phyloP scores from a whole-genome alignment of 177 flowering plant species.

The Telopea speciosissima region DNA sequence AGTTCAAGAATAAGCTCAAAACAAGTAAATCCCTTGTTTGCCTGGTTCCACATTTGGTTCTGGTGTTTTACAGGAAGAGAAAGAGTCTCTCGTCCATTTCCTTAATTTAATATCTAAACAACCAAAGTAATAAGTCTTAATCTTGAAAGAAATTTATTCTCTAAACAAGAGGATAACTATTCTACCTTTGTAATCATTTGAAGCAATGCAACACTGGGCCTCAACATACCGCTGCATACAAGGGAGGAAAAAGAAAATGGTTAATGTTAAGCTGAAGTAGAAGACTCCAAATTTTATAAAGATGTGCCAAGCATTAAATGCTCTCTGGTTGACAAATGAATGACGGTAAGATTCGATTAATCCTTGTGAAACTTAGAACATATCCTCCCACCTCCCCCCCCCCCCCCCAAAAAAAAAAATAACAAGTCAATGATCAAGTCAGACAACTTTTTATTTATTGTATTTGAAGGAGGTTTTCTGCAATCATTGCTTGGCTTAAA shows the following conservation, averaged over 20 bases:
- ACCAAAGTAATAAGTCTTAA: too few relatives aligned
- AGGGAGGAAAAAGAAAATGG: constrained; percentile 9
- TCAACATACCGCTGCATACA: constrained; percentile 87
- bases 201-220: constrained; percentile 89
- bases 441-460: neutral
- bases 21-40: too few relatives aligned
- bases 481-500: too few relatives aligned
- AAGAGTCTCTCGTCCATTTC: too few relatives aligned
- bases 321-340: neutral
- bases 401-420: too few relatives aligned
- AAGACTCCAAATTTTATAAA: neutral
- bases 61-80: too few relatives aligned
- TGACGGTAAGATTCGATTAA: too few relatives aligned
- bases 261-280: neutral
- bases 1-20: too few relatives aligned
- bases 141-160: neutral
- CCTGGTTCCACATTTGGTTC: too few relatives aligned
- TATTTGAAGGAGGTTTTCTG: too few relatives aligned
- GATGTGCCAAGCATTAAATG: neutral
- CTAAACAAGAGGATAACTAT: neutral
- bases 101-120: too few relatives aligned
- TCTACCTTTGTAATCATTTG: constrained; percentile 93
- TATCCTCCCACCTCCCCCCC: too few relatives aligned
- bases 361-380: neutral
- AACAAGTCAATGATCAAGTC: neutral